Evolutionary conservation across 306 rosid genomes (phyloP), one percentile per base, ranked within the genome.

Genomic region (Vachellia collinsii): DNA sequence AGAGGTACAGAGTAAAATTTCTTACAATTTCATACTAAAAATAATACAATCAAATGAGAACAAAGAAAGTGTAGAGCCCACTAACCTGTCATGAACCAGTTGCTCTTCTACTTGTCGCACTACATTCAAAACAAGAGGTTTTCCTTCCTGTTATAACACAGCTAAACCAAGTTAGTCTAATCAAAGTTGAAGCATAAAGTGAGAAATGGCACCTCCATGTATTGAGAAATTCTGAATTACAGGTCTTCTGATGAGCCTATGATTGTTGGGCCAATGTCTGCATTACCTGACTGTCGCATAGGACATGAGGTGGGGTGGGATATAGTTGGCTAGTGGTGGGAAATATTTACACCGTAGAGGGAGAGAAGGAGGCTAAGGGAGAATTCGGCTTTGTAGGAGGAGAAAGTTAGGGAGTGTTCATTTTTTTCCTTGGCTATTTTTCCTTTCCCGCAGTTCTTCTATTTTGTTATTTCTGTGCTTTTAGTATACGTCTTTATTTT

Each of bases 111-210:
- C 99, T 73, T 82, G 84, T 75, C 94, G 90, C 84, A 96, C 99
- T 14, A 92, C 98, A 79, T 93, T 89, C 84, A 96, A 83, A 76
- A 96, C 99, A 82, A 96, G 97, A 77, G 99, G 99, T 72, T 96
- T 96, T 53, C 97, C 99, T 85, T 92, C 99, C 99, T 96, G 85
- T 74, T 42, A 89, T 48, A 68, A 50, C 79, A 85, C 41, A 76
- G 75, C 58, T 76, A 61, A 77, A 77, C 39, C 14, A 68, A 42
- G 17, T 68, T 20, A 8, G 39, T 70, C 58, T n/a, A 43, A 20
- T 11, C 4, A 44, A 11, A 44, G 54, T 38, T 66, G 38, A 64
- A 64, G 38, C 70, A 37, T 37, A 7, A 14, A 36, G 44, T n/a
- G 16, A 37, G 2, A 64, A 11, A 14, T 64, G 70, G 23, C 41